Percentiles rank a stretch among this genome's conserved stretches.
These are phyloP conservation scores for Mortierella sp. DNA, from an alignment of 371 early-diverging fungal species.

Conservation along the genomic window DNA sequence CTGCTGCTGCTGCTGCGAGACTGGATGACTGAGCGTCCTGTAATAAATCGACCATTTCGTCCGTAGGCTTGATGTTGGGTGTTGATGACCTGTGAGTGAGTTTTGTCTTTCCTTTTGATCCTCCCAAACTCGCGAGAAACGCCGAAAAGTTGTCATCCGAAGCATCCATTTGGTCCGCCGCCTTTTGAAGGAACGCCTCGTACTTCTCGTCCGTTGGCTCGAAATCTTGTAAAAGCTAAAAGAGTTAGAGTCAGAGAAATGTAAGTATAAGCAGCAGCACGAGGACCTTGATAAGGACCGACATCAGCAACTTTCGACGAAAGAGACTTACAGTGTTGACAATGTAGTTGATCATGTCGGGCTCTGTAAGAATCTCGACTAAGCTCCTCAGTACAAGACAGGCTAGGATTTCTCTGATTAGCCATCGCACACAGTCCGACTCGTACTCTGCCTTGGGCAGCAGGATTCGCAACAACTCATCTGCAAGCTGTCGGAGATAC, in stretches of 20 bases:
- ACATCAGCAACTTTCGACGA: neutral
- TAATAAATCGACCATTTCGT: conserved; percentile 52
- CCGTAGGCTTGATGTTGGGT: conserved; percentile 52
- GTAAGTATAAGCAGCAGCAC: neutral
- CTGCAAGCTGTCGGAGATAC: conserved; percentile 66
- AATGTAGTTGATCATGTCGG: conserved; percentile 71
- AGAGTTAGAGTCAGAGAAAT: neutral
- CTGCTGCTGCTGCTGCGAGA: conserved; percentile 14
- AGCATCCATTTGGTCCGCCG: conserved; percentile 39
- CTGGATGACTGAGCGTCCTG: conserved; percentile 51
- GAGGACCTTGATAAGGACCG: neutral
- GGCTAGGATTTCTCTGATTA: conserved; percentile 69
- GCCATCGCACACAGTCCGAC: conserved; percentile 67
- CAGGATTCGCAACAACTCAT: conserved; percentile 61
- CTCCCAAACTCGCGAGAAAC: conserved; percentile 29
- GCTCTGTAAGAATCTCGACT: conserved; percentile 67
- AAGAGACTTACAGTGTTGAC: conserved; percentile 65
- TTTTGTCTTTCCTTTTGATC: conserved; percentile 17
- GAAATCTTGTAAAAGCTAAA: conserved; percentile 40
- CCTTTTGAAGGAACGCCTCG: conserved; percentile 45
- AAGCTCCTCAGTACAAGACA: conserved; percentile 65
- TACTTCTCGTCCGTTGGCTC: conserved; percentile 53
- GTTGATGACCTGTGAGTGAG: conserved; percentile 50
- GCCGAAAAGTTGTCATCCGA: conserved; percentile 38
- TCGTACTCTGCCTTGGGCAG: conserved; percentile 63